Percentiles rank a stretch among this genome's conserved stretches.
These are phyloP conservation scores for Beta corolliflora DNA, from an alignment of 179 eudicot species.

Conservation along the genomic window DNA sequence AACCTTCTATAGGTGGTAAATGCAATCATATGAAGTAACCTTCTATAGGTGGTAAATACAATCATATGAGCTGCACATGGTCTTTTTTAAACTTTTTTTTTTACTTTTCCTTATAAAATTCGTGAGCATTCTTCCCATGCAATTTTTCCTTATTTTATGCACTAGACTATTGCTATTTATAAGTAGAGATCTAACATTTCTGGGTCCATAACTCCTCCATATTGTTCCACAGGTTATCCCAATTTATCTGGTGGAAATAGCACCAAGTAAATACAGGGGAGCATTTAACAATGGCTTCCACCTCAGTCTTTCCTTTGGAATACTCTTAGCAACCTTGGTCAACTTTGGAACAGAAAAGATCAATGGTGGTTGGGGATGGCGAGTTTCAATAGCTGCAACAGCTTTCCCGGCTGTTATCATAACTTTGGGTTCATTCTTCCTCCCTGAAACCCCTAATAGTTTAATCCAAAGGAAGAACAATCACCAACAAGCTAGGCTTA, in stretches of 20 bases:
- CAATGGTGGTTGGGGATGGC: constrained; percentile 46
- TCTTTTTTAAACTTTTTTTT: no score
- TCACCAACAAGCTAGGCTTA: constrained; percentile 19
- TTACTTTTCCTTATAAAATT: no score
- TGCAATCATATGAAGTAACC: no score
- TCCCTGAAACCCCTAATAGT: constrained; percentile 43
- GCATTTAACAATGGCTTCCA: constrained; percentile 46
- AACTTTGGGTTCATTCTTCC: constrained; percentile 35
- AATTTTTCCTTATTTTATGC: neutral
- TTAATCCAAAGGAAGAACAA: constrained; percentile 28
- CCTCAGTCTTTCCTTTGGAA: constrained; percentile 29
- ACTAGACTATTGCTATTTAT: neutral
- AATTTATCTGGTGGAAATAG: constrained; percentile 44
- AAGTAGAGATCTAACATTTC: neutral
- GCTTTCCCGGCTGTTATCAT: constrained; percentile 31
- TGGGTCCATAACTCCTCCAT: neutral
- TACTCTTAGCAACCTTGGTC: constrained; percentile 36
- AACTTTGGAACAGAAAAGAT: constrained; percentile 42
- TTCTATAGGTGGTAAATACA: no score
- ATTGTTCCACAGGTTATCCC: constrained; percentile 33
- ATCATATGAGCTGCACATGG: no score
- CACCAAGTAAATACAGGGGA: constrained; percentile 41
- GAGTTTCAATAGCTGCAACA: constrained; percentile 32
- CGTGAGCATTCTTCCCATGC: no score
- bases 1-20: no score